Conservation (phyloP, 768 basidiomycete species). For the Podaxis mareebaensis region DNA sequence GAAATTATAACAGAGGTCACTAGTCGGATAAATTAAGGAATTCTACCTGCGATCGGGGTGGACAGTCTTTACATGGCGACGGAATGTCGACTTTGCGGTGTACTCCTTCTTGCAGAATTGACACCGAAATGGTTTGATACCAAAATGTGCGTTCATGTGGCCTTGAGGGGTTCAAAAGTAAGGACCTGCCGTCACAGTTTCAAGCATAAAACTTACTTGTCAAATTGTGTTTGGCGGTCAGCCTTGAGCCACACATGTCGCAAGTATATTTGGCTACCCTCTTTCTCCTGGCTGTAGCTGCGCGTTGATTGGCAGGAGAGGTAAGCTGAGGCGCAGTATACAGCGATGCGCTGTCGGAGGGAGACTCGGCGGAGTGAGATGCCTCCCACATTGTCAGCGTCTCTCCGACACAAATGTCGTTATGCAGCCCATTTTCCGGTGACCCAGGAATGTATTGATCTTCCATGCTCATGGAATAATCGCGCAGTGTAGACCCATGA, state of each 20-base stretch:
- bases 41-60: neutral
- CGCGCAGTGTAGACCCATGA: neutral
- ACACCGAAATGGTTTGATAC: slow-evolving; percentile 19
- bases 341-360: neutral
- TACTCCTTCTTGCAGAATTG: slow-evolving; percentile 15
- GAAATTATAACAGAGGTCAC: neutral
- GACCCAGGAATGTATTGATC: neutral
- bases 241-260: slow-evolving; percentile 22
- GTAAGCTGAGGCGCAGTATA: slow-evolving; percentile 5
- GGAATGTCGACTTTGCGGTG: slow-evolving; percentile 18
- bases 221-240: slow-evolving; percentile 29
- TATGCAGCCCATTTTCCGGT: neutral
- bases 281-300: slow-evolving; percentile 20
- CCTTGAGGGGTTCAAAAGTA: slow-evolving; percentile 6
- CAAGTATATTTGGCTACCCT: slow-evolving; percentile 25
- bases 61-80: slow-evolving; percentile 21
- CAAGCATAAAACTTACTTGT: slow-evolving; percentile 23
- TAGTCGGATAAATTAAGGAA: slow-evolving; percentile 11
- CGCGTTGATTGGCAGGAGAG: slow-evolving; percentile 8
- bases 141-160: slow-evolving; percentile 20
- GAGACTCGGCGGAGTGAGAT: neutral
- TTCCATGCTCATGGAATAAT: neutral
- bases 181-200: neutral
- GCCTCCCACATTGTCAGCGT: neutral
- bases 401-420: neutral